Evolutionary conservation across 768 basidiomycete species (phyloP).

Genomic region (Rhodotorula diobovata): DNA sequence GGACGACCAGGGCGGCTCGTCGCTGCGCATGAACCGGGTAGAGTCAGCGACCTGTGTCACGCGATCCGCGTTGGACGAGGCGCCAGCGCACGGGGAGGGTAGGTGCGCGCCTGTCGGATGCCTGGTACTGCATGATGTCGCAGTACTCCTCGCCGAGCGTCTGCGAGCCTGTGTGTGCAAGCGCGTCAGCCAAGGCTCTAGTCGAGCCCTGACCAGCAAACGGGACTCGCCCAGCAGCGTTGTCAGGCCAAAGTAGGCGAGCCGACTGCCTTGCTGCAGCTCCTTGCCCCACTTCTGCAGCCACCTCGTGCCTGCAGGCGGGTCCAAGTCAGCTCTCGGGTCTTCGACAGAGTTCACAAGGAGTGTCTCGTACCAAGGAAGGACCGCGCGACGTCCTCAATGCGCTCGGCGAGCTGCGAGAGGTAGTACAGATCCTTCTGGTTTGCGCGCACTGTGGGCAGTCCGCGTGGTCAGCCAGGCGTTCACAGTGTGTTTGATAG

Average conservation of each 20-base stretch:
- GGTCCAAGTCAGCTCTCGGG: neutral
- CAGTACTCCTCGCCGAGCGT: slow-evolving; percentile 45
- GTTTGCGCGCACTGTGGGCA: slow-evolving; percentile 40
- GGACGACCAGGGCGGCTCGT: slow-evolving; percentile 31
- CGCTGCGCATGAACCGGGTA: too few species aligned
- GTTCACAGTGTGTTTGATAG: neutral
- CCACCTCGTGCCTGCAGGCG: slow-evolving; percentile 41
- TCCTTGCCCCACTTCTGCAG: slow-evolving; percentile 40
- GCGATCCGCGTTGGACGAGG: neutral
- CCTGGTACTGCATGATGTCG: slow-evolving; percentile 42
- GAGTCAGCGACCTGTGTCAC: neutral
- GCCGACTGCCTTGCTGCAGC: slow-evolving; percentile 34
- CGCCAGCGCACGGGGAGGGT: slow-evolving; percentile 12
- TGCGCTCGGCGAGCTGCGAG: slow-evolving; percentile 36
- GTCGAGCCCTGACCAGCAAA: accelerated
- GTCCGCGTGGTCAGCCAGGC: neutral
- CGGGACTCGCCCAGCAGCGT: slow-evolving; percentile 39
- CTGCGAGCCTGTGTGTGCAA: slow-evolving; percentile 35
- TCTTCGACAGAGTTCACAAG: too few species aligned
- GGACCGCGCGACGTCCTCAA: slow-evolving; percentile 37
- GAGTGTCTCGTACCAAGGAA: slow-evolving; percentile 29
- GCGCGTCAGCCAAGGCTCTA: neutral
- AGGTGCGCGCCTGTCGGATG: slow-evolving; percentile 29
- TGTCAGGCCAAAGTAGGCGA: slow-evolving; percentile 43
- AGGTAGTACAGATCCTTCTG: slow-evolving; percentile 45